Base-by-base conservation (phyloP, 2,329 filamentous ascomycete species). In the Blumeriella jaapii region DNA sequence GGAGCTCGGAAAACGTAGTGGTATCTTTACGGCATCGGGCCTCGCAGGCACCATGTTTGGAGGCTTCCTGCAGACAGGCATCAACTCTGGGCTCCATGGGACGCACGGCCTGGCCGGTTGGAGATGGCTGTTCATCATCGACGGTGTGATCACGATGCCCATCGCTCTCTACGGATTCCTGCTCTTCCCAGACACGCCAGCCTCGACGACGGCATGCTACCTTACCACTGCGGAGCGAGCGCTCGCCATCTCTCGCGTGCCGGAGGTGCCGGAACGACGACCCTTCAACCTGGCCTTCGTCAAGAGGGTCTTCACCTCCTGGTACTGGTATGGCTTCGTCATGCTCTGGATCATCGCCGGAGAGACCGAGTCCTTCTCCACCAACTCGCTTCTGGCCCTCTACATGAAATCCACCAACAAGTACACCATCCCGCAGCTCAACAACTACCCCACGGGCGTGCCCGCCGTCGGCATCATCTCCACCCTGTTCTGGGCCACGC, bases 291-390 rank as follows among this genome's bases (percentile, higher is more conserved):
- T 63, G 36, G 40, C 46, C 1, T 78, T 80, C 44, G 45, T 66
- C 15, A 71, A 65, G 42, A 65, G 63, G 28, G 66, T 77, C 11
- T 61, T 80, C 7, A 59, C 60, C 0, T 74, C 70, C 0, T 76
- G 69, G 67, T 68, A 76, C 48, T 78, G 70, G 65, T 80, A 74
- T 61, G 74, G 73, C 1, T 81, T 82, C 46, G 67, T 74, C 2
- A 50, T 71, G 4, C 67, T 82, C 0, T 82, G 77, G 76, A 68
- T 79, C 44, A 73, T 84, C 25, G 78, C 77, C 0, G 76, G 78
- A 18, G 76, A 82, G 51, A 77, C 74, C 0, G 79, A 85, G 53
- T 79, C 74, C 0, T 83, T 82, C 54, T 73, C 69, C 34, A 66
- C 69, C 13, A 82, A 84, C 54, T 61, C 71, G 0, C 61, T 82